Evolutionary conservation across 2,329 filamentous ascomycete species (phyloP), one percentile per base, ranked within the genome.

Genomic region (Colletotrichum camelliae): DNA sequence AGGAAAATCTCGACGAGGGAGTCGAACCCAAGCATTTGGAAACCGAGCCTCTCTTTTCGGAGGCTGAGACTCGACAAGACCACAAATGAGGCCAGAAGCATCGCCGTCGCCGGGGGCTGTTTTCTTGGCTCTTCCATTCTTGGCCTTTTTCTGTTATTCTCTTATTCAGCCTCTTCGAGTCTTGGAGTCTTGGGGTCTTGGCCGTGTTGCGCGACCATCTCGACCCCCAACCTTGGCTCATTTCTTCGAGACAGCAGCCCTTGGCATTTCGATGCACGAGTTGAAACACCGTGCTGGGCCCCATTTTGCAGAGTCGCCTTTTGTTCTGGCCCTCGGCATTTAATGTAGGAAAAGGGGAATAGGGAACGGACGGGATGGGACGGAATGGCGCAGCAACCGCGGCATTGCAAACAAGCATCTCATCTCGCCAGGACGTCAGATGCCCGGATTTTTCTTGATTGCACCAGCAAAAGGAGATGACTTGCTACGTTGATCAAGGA

Each of bases 221-320:
- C 43, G 43, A 74, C 68, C 64, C 27, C 64, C 58, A 65, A 37
- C 60, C 29, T 60, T 65, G 55, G 70, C 60, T 68, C 61, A 76
- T 69, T 43, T 74, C 48, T 61, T 74, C 74, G 65, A 68, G 64
- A 75, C 74, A 43, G 31, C 37, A 13, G 58, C 24, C 70, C 74
- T 76, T 66, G 74, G 70, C 70, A 69, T 58, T 76, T 60, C 64
- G 74, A 69, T 65, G 74, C 74, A 65, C 48, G 27, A 69, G 74
- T 76, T 73, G 74, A 76, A 76, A 76, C 74, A 52, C 74, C 57
- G 35, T 60, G 62, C 48, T 55, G 33, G 43, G 43, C 10, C 10
- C 43, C 43, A 52, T 31, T n/a, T 35, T 13, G 18, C 48, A 71
- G 48, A 60, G 67, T 75, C 29, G 61, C 61, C 37, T 71, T 67